Evolutionary conservation across 2,329 filamentous ascomycete genomes (phyloP).

Genomic region (Fusarium piperis): DNA sequence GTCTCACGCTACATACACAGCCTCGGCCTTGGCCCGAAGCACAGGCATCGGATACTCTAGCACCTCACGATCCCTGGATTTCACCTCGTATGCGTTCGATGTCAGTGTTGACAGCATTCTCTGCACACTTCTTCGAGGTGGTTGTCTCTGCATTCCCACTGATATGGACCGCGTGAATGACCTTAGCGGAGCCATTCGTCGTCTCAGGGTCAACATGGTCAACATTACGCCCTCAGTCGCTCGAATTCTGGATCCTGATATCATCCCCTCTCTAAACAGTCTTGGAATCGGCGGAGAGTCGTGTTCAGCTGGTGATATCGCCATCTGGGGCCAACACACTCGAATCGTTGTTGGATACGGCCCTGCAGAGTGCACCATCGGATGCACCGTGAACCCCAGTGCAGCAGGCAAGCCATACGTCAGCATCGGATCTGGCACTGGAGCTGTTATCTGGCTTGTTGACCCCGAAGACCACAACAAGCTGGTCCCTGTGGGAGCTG

Average conservation of each 20-base stretch:
- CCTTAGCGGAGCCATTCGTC: conserved; percentile 55
- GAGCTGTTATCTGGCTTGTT: conserved; percentile 62
- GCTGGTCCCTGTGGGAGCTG: conserved; percentile 58
- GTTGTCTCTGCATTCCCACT: conserved; percentile 63
- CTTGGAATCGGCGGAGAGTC: conserved; percentile 62
- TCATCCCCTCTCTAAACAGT: conserved; percentile 57
- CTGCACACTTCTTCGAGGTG: conserved; percentile 60
- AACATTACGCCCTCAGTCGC: conserved; percentile 62
- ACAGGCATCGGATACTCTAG: conserved; percentile 52
- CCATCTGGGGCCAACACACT: conserved; percentile 57
- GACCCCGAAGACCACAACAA: conserved; percentile 58
- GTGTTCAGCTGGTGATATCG: conserved; percentile 61
- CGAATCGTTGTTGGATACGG: conserved; percentile 63
- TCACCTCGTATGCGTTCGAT: conserved; percentile 64
- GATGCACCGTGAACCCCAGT: conserved; percentile 58
- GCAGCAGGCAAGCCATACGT: conserved; percentile 47
- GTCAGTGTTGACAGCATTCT: conserved; percentile 65
- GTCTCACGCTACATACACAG: conserved; percentile 58
- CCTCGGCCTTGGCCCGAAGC: conserved; percentile 44
- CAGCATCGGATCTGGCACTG: conserved; percentile 59
- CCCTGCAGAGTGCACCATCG: conserved; percentile 64
- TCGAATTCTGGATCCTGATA: conserved; percentile 55
- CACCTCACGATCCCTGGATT: conserved; percentile 56
- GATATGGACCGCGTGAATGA: conserved; percentile 64
- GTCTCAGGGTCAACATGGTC: conserved; percentile 58